phyloP scores from a whole-genome alignment of 768 basidiomycete species.

The Tulasnella sp. region DNA sequence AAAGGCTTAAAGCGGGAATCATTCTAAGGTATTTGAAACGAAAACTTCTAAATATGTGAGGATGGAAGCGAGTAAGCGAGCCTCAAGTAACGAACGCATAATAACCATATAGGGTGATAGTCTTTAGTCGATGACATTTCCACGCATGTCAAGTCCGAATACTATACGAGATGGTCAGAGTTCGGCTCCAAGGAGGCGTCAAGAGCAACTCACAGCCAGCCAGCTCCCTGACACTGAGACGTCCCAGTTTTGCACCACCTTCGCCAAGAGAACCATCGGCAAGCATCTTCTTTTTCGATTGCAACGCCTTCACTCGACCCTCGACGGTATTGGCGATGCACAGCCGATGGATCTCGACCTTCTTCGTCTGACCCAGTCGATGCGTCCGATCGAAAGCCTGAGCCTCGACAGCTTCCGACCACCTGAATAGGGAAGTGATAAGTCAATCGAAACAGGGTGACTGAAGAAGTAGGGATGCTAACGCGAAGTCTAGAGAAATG shows the following conservation, averaged over 20 bases:
- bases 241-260: conserved; percentile 5
- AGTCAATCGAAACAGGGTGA: not conserved
- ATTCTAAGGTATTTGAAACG: not conserved
- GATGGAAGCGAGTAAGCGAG: not conserved
- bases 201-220: not conserved
- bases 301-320: not conserved
- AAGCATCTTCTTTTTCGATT: conserved; percentile 3
- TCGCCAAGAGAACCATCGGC: conserved; percentile 13
- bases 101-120: not conserved
- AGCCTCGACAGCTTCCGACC: conserved; percentile 45
- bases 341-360: conserved; percentile 31
- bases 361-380: conserved; percentile 47
- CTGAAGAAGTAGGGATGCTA: not conserved
- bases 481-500: conserved; percentile 47
- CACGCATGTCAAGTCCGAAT: not conserved
- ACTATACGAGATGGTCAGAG: not conserved
- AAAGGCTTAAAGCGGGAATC: not conserved
- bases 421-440: not conserved
- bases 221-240: not conserved
- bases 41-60: not conserved
- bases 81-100: not conserved
- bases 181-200: not conserved
- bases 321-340: conserved; percentile 6
- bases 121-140: not conserved
- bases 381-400: conserved; percentile 58